Evolutionary conservation across 78 protist species (phyloP).

Genomic region (Dictyostelium brefeldianum): DNA sequence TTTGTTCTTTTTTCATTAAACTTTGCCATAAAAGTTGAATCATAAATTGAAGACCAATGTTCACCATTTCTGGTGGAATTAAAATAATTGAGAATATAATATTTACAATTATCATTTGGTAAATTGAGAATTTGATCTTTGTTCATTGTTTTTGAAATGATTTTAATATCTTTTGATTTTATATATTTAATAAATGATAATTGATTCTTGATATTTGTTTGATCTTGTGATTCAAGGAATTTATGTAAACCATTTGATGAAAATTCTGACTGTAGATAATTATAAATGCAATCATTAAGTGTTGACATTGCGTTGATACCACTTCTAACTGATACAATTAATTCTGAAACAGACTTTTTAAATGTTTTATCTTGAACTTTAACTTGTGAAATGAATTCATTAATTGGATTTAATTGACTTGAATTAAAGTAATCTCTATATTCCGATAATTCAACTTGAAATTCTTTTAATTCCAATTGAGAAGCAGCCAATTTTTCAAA

Average conservation of each 20-base stretch:
- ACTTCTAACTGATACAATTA: background rate
- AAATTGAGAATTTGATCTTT: background rate
- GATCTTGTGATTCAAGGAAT: no score
- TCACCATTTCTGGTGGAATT: background rate
- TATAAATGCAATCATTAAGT: background rate
- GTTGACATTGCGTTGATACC: background rate
- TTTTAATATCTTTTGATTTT: background rate
- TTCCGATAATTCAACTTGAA: background rate
- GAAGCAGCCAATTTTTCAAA: background rate
- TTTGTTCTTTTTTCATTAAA: background rate
- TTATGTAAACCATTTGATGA: background rate
- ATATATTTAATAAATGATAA: background rate
- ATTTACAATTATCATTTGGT: background rate
- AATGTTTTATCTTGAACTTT: background rate
- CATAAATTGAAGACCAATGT: background rate
- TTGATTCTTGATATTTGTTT: background rate
- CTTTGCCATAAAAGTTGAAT: background rate
- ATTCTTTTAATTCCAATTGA: background rate
- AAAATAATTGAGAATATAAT: background rate
- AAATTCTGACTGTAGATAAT: background rate
- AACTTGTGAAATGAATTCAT: background rate
- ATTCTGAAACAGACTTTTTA: background rate
- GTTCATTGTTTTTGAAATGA: background rate
- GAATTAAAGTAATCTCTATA: no score
- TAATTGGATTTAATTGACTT: background rate